phyloP scores from a whole-genome alignment of 2,329 filamentous ascomycete species.

The Tolypocladium nubicola region DNA sequence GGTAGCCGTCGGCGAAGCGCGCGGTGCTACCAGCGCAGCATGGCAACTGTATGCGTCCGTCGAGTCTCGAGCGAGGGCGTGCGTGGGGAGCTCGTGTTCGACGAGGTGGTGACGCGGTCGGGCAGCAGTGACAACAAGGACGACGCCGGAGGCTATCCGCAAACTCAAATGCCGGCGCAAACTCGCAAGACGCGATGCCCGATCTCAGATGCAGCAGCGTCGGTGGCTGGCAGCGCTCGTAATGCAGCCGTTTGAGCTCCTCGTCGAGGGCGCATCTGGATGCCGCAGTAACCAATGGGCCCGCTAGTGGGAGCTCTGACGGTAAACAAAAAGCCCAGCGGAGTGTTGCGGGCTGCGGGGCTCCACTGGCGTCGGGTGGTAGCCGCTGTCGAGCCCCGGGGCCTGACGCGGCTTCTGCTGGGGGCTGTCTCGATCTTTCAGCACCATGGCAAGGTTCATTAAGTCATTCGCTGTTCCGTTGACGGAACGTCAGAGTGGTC shows the following conservation, averaged over 20 bases:
- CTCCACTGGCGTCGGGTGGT: neutral
- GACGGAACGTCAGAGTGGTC: neutral
- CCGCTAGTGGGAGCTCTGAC: neutral
- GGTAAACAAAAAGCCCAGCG: neutral
- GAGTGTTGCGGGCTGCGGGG: neutral
- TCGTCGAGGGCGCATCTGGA: constrained; percentile 4
- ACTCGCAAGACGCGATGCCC: neutral
- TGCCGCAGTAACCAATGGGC: constrained; percentile 13
- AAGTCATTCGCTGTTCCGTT: too few species aligned
- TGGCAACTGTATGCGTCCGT: neutral
- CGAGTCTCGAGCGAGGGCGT: neutral
- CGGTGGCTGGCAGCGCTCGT: too few species aligned
- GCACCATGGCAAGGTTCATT: too few species aligned
- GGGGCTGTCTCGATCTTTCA: too few species aligned
- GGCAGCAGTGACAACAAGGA: neutral
- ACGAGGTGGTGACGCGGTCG: neutral
- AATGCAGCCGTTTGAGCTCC: neutral
- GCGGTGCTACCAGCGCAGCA: constrained; percentile 6
- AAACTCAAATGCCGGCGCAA: neutral
- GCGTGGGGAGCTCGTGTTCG: neutral
- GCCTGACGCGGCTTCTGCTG: neutral
- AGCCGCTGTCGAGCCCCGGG: neutral
- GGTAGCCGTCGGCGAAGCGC: constrained; percentile 2
- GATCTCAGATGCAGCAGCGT: neutral
- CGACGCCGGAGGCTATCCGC: neutral